Evolutionary conservation across 495 filamentous ascomycete species (phyloP), one percentile per base, ranked within the genome.

Genomic region (Xylaria intraflava): DNA sequence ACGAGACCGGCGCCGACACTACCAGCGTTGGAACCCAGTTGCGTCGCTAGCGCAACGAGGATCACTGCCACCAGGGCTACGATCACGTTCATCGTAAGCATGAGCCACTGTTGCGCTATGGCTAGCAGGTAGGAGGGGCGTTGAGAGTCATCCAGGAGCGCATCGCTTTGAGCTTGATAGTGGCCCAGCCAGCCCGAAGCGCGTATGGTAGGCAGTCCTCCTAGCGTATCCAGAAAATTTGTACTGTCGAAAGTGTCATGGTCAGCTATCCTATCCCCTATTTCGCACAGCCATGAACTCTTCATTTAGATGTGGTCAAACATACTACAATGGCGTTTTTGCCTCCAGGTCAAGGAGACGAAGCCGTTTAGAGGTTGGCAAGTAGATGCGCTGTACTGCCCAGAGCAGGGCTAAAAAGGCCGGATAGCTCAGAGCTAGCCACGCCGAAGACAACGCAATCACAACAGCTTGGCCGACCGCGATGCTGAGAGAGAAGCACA

Each of bases 331-430:
- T 9, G 62, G 62, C 20, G 54, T 61, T 49, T 66, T 62, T 8
- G 63, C 48, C 47, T 66, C 60, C 5, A 66, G 57, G 30, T 66
- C 63, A n/a, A 66, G 36, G 39, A 80, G 71, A 40, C 82, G 74
- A 14, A 84, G 63, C 57, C 83, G 81, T 6, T 78, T 72, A 0
- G 80, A 83, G 4, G 82, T 85, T 4, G 79, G 75, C 17, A 85
- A 69, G 52, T 85, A 85, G 49, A 77, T 72, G 48, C 77, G 78
- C 57, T 84, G 80, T 6, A 84, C 70, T 22, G 74, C 45, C 52
- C 76, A 84, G 5, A 82, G 54, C 7, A 74, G 56, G 30, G 68
- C 14, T 11, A 48, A 39, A 3, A 69, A 16, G 36, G 58, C 51
- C 6, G 60, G 63, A 19, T 63, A 59, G 8, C 47, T 50, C n/a